phyloP scores from a whole-genome alignment of 495 filamentous ascomycete genomes.

The Neurospora sp. region DNA sequence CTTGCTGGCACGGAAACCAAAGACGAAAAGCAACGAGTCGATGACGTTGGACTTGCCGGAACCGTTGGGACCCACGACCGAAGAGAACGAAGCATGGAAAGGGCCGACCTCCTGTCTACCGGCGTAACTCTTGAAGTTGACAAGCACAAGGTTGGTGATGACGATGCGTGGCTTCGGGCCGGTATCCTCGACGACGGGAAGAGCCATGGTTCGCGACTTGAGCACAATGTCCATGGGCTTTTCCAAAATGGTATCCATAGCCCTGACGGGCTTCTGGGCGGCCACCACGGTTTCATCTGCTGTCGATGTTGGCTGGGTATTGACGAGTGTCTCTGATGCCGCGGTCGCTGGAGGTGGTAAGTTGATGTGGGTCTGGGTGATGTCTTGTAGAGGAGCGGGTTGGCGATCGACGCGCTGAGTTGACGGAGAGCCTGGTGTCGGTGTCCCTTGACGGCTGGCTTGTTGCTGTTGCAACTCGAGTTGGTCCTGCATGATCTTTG shows the following conservation, averaged over 20 bases:
- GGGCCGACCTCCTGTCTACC: conserved; percentile 91
- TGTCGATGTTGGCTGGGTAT: conserved; percentile 1
- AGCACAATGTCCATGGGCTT: conserved; percentile 91
- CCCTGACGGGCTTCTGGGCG: conserved; percentile 54
- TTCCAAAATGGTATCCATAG: conserved; percentile 65
- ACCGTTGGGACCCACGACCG: conserved; percentile 93
- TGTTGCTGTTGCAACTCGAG: not conserved
- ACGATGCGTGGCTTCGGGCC: conserved; percentile 77
- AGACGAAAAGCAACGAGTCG: conserved; percentile 93
- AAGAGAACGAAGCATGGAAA: conserved; percentile 97
- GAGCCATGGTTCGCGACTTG: conserved; percentile 65
- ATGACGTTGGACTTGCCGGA: conserved; percentile 99
- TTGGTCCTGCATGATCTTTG: not conserved
- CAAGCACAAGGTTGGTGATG: conserved; percentile 79
- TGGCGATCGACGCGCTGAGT: conserved; percentile 20
- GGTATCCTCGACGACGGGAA: conserved; percentile 55
- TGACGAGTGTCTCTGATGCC: not conserved
- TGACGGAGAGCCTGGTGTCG: not conserved
- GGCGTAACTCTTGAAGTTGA: conserved; percentile 98
- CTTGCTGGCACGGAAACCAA: conserved; percentile 96
- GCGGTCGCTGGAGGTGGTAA: not conserved
- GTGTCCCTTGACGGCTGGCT: not conserved
- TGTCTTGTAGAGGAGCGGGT: conserved; percentile 63
- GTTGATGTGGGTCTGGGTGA: conserved; percentile 63
- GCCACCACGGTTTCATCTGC: conserved; percentile 30